phyloP scores from a whole-genome alignment of 345 rosid genomes.

The Sisymbrium altissimum region DNA sequence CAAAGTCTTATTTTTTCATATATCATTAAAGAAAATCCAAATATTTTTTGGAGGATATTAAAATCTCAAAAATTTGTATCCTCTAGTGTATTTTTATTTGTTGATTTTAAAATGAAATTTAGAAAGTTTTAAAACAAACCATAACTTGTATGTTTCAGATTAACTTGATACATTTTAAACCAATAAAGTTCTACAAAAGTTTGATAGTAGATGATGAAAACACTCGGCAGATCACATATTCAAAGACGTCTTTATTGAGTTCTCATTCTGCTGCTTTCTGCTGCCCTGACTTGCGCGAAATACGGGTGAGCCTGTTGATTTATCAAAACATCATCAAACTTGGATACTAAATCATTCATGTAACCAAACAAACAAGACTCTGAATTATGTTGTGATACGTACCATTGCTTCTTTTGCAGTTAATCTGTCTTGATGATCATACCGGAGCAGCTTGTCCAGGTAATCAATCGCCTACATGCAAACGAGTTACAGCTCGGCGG shows the following conservation, averaged over 20 bases:
- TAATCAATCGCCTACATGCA: constrained; percentile 81
- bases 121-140: too few relatives aligned
- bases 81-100: too few relatives aligned
- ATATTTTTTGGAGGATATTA: too few relatives aligned
- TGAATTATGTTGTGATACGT: constrained; percentile 13
- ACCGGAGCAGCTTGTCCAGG: constrained; percentile 86
- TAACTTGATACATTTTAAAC: not conserved
- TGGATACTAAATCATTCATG: not conserved
- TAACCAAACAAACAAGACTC: not conserved
- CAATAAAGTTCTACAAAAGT: not conserved
- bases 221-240: not conserved
- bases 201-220: not conserved
- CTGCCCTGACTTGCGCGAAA: constrained; percentile 91
- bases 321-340: not conserved
- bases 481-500: not conserved
- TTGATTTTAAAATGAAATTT: too few relatives aligned
- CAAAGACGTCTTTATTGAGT: constrained; percentile 32
- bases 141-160: too few relatives aligned
- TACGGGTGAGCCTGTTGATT: constrained; percentile 69
- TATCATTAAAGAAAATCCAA: too few relatives aligned
- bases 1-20: too few relatives aligned
- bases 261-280: constrained; percentile 87
- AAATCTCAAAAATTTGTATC: too few relatives aligned
- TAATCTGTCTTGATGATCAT: constrained; percentile 94
- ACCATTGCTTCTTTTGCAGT: constrained; percentile 99